Base-by-base conservation (phyloP, 495 filamentous ascomycete genomes). In the Xylaria curta region DNA sequence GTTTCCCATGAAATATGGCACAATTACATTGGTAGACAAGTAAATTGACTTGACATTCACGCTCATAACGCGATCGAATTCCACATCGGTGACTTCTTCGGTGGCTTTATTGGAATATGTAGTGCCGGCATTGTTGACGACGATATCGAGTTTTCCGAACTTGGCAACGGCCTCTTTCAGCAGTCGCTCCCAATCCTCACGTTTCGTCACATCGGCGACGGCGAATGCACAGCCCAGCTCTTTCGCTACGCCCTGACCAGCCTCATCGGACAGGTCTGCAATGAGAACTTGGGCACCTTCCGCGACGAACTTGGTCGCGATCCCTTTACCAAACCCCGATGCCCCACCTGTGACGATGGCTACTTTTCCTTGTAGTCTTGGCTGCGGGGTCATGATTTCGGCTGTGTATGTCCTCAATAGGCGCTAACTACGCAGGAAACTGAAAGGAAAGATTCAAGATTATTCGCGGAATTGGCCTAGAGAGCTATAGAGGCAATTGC, bases 81-180 rank as follows among this genome's bases (percentile, higher is more conserved):
- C 90, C 10, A 85, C 85, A 42, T 91, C 89, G 0, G 88, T 91
- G 17, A 93, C 90, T 44, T 91, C 86, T 7, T 85, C 78, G 38
- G 80, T 81, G 17, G 77, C 85, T 84, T 92, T 93, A 76, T 92
- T 93, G 63, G 78, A 81, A 80, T 94, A 93, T 7, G 86, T 86
- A 42, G 89, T 89, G 1, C 91, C 91, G 5, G 91, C 91, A 80
- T 94, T 93, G 78, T 94, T 91, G 42, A 91, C 85, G 58, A 90
- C 72, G 5, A 90, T 82, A 73, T 91, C 88, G 36, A 91, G 69
- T 31, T 82, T 74, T 8, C 88, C 88, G 59, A 83, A 89, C 38
- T 80, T 80, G 13, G 76, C 78, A 12, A 89, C 72, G 0, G 88
- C 84, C 33, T 79, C 67, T 28, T 86, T 78, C 10, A 89, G 76